Percentiles rank a stretch among this genome's conserved stretches.
Conservation (phyloP, 208 protist species). For the Vickermania ingenoplastis region DNA sequence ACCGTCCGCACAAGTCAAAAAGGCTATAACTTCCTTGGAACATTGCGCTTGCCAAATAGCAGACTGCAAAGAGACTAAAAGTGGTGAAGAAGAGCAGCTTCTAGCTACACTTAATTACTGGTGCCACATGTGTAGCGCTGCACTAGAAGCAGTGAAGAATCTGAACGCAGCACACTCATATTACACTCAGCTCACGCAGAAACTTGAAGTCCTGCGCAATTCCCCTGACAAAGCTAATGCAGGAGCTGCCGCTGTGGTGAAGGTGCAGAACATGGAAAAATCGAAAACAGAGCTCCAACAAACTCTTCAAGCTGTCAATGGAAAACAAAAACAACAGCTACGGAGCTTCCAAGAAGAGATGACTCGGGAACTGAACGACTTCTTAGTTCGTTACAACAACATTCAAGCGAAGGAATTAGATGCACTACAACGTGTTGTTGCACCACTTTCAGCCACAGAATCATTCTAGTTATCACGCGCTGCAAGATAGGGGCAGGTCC, state of each 20-base stretch:
- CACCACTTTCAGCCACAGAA: too few species aligned
- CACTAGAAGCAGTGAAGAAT: neutral
- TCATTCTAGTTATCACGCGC: too few species aligned
- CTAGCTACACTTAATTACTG: neutral
- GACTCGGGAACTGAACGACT: slow-evolving; percentile 1
- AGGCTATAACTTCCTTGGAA: neutral
- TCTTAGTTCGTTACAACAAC: slow-evolving; percentile 5
- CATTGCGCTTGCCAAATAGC: neutral
- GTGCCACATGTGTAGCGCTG: neutral
- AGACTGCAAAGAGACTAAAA: neutral
- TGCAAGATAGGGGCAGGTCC: too few species aligned
- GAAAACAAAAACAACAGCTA: slow-evolving; percentile 1
- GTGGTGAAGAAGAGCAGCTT: neutral
- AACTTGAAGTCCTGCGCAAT: neutral
- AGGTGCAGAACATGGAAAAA: neutral
- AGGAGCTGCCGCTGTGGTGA: neutral
- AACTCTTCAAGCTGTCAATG: slow-evolving; percentile 16
- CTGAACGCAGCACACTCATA: neutral
- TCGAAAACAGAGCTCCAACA: slow-evolving; percentile 1
- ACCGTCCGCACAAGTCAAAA: neutral
- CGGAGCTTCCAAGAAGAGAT: slow-evolving; percentile 2
- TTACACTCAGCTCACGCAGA: neutral
- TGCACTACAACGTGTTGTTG: neutral
- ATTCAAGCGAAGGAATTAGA: neutral
- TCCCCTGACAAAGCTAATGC: neutral